Base-by-base conservation (phyloP, 345 rosid species). In the Eutrema japonicum region DNA sequence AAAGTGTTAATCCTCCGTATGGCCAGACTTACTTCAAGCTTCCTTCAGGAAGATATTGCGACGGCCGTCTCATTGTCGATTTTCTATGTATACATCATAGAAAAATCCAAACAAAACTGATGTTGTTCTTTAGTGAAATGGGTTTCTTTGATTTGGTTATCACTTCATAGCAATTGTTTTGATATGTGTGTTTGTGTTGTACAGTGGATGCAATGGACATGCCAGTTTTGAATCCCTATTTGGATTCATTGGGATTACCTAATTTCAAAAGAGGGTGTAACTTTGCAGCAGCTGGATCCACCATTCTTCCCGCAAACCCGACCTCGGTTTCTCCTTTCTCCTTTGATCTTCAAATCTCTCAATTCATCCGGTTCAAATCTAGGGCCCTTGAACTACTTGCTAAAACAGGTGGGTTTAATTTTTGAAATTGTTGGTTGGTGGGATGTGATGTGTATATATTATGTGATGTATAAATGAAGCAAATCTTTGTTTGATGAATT, bases 201-300 rank as follows among this genome's bases (percentile, higher is more conserved):
- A 59, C 83, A 95, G 99, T 90, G 97, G 97, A 87, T 79, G 96
- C 87, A 68, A 89, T 95, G 97, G 93, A 92, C 77, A 72, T 90
- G 46, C 96, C 97, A 41, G 90, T 92, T 75, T 83, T 95, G 53
- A 90, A 88, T 78, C 87, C 97, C 2, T 90, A 95, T 79, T 76
- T 95, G 79, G 97, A 95, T 63, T 86, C 99, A 56, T 41, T 90
- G 10, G 99, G 99, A 22, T 10, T 70, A 7, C 99, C 99, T 4
- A 92, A 75, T 81, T 92, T 92, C 79, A 86, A 73, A 4, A 90
- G 68, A 71, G 99, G 97, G 3, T 88, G 96, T 79, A 95, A 95
- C 78, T 95, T 87, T 73, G 97, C 99, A 4, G 90, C 96, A 7
- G 99, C 97, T 12, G 97, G 88, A 26, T 86, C 99, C 2, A 90